Evolutionary conservation across 306 rosid species (phyloP), one percentile per base, ranked within the genome.

Genomic region (Citrullus mucosospermus): DNA sequence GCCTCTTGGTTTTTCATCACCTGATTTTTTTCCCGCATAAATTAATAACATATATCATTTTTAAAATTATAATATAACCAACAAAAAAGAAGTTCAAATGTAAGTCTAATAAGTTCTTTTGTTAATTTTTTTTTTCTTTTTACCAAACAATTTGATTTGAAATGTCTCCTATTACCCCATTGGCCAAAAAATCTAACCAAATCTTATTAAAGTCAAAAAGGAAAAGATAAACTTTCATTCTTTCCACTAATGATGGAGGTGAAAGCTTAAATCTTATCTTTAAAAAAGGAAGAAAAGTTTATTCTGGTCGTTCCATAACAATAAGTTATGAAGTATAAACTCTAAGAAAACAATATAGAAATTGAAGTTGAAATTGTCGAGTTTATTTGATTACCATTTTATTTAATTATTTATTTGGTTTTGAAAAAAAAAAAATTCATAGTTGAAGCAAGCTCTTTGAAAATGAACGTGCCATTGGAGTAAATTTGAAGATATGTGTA

Each of bases 1-100:
- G 96, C 98, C 87, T 94, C 98, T 83, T 92, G 97, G 43, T 83
- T 81, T 84, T 92, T 86, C 96, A 94, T 87, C 41, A 88, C 96
- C 98, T 93, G 79, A 53, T 15, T 53, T 53, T 5, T 8, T 2
- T 2, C 18, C 18, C 1, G 0, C 17, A 53, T 5, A 5, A 15
- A 5, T 53, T 6, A 53, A 53, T 16, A 16, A 53, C 57, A 53
- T 2, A 48, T 2, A 48, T 2, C 53, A 46, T 46, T 46, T 9
- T 48, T 46, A 12, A 11, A 48, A 12, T 48, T 48, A 11, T 12
- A 48, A 25, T 43, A 43, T 43, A 36, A 0, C 28, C 28, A 36
- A 36, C 4, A 4, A 4, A 36, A 36, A 4, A 36, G 6, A 4
- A 4, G 39, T 36, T 36, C 6, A 36, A 36, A 3, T 36, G 39